Conservation (phyloP, 2,329 filamentous ascomycete genomes). For the Leptographium radiaticola region DNA sequence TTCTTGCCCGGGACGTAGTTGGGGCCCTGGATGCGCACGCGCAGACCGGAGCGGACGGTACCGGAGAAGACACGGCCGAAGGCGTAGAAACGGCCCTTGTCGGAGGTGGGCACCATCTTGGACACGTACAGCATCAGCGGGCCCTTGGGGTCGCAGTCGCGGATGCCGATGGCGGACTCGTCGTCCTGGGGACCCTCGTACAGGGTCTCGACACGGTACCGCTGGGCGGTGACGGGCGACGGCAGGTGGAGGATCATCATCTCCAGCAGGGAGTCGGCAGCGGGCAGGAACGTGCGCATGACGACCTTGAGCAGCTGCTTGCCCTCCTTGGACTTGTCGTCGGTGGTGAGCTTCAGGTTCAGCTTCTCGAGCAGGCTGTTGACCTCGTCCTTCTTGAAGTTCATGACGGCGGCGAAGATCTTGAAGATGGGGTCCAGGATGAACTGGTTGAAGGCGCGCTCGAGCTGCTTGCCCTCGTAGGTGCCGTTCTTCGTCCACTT, state of each 20-base stretch:
- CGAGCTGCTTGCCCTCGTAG: slow-evolving; percentile 75
- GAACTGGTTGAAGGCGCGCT: slow-evolving; percentile 99
- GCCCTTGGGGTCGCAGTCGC: slow-evolving; percentile 94
- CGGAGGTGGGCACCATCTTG: slow-evolving; percentile 99
- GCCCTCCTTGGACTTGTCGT: slow-evolving; percentile 90
- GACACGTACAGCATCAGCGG: slow-evolving; percentile 99
- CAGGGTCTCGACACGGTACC: slow-evolving; percentile 94
- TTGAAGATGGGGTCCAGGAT: slow-evolving; percentile 99
- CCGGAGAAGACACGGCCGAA: slow-evolving; percentile 99
- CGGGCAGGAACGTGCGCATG: slow-evolving; percentile 98
- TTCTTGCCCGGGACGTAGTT: slow-evolving; percentile 98
- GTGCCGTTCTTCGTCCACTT: slow-evolving; percentile 92
- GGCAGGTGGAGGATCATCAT: slow-evolving; percentile 99
- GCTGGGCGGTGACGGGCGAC: slow-evolving; percentile 89
- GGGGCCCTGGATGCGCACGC: slow-evolving; percentile 99
- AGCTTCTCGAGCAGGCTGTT: slow-evolving; percentile 79
- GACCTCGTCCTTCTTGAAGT: slow-evolving; percentile 96
- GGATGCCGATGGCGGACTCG: slow-evolving; percentile 87
- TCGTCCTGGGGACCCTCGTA: slow-evolving; percentile 97
- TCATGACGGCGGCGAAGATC: slow-evolving; percentile 93
- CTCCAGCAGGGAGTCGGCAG: slow-evolving; percentile 94
- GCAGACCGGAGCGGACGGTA: slow-evolving; percentile 94
- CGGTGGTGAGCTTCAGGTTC: slow-evolving; percentile 72
- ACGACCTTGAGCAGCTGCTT: slow-evolving; percentile 96
- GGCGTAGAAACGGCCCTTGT: slow-evolving; percentile 99